Evolutionary conservation across 768 basidiomycete species (phyloP), one percentile per base, ranked within the genome.

Genomic region (Amanita subjunquillea): DNA sequence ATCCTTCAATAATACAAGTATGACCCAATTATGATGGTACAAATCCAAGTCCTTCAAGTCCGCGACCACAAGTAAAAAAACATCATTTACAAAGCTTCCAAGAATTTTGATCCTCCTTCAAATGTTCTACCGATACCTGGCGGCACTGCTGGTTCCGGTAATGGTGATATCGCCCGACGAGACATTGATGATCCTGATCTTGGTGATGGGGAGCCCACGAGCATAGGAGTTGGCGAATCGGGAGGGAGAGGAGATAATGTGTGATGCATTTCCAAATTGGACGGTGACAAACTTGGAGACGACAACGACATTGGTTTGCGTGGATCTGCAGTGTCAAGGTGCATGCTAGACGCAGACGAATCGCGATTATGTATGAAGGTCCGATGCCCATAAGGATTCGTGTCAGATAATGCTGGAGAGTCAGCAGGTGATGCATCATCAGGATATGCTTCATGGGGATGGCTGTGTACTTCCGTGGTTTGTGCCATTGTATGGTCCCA

Each of bases 21-120:
- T 30, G 17, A 40, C 39, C 10, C n/a, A 40, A 41, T 41, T 20
- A 23, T 17, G 8, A 41, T 41, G 8, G 7, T 6, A 41, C 17
- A 23, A n/a, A 4, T 39, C 7, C 38, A 40, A 9, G 9, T 20
- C 17, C 17, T 41, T 20, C 40, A 41, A 41, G 40, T 41, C 17
- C 40, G 17, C 23, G 9, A 8, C 10, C 2, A 22, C 9, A 40
- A 6, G 10, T 2, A 27, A 23, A 20, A 25, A 44, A 29, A 25
- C 32, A 32, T 32, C 3, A 10, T 32, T 42, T 63, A 72, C 45
- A 73, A 49, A 27, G 57, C 65, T 57, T 78, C 77, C 25, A 77
- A 62, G 53, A 78, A 78, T 60, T 73, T 78, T 15, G 74, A 72
- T 12, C 76, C 77, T n/a, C 68, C 68, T 49, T 59, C 59, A 32